Evolutionary conservation across 2,329 filamentous ascomycete species (phyloP), one percentile per base, ranked within the genome.

Genomic region (Myriangium duriaei): DNA sequence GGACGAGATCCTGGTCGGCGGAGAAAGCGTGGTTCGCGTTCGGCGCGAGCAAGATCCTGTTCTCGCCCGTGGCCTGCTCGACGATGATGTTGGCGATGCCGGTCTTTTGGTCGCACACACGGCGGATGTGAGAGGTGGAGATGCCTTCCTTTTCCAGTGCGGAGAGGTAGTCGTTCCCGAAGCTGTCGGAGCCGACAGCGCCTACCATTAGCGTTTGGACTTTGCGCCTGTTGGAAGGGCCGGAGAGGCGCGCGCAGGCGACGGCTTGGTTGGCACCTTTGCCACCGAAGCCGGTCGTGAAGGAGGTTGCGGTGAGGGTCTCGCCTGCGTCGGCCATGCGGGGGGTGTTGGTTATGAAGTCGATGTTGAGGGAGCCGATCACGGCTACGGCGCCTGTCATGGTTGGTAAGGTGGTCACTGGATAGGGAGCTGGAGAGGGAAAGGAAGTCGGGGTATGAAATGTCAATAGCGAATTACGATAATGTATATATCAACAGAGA

Each of bases 211-310:
- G 54, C 14, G 69, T 65, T 26, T 61, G 53, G 19, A 67, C 57
- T 17, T 11, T 5, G 14, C 16, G 5, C 4, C 11, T 19, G 47
- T 56, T 53, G 7, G 51, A 50, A 0, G 43, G 35, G 32, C 3
- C 43, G 17, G 68, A 53, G 35, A 92, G 73, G 45, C 88, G 82
- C 35, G 79, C 82, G 61, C 81, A 86, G 15, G 86, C 85, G 24
- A 94, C 82, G 42, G 86, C 87, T 65, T 96, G 88, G 65, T 96
- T 96, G 43, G 87, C 86, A 46, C 88, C 88, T 64, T 98, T 98
- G 41, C 91, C 88, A 51, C 88, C 91, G 18, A 81, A 79, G 30
- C 81, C 86, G 24, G 79, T 84, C 53, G 71, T 71, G 63, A 93
- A 93, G 13, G 75, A 76, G 47, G 67, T 76, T 33, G 84, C 74